A percentile compares a stretch with the other conserved stretches of the same genome.
These are phyloP conservation scores for Colletotrichum sansevieriae DNA, from an alignment of 2,329 filamentous ascomycete genomes.

Conservation along the genomic window DNA sequence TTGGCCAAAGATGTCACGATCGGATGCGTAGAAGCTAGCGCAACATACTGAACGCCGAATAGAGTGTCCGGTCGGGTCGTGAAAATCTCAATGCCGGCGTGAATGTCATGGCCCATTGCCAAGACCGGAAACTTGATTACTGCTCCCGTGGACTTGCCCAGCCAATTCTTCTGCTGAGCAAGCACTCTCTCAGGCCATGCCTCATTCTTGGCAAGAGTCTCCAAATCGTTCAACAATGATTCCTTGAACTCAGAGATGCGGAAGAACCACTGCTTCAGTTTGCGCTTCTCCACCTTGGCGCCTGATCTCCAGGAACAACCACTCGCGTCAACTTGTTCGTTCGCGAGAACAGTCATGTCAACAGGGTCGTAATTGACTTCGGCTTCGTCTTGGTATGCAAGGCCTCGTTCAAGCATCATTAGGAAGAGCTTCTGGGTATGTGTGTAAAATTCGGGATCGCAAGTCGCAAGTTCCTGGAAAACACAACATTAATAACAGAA, in stretches of 20 bases:
- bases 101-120: slow-evolving; percentile 55
- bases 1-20: slow-evolving; percentile 73
- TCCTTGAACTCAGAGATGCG: slow-evolving; percentile 85
- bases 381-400: slow-evolving; percentile 87
- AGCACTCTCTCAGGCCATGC: slow-evolving; percentile 88
- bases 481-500: slow-evolving; percentile 28
- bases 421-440: slow-evolving; percentile 91
- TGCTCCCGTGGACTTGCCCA: slow-evolving; percentile 82
- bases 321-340: slow-evolving; percentile 91
- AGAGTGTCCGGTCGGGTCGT: slow-evolving; percentile 89
- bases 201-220: slow-evolving; percentile 70
- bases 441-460: slow-evolving; percentile 87
- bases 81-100: slow-evolving; percentile 76
- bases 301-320: slow-evolving; percentile 90
- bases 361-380: slow-evolving; percentile 92
- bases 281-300: slow-evolving; percentile 83
- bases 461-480: slow-evolving; percentile 82
- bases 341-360: slow-evolving; percentile 89
- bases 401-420: slow-evolving; percentile 77
- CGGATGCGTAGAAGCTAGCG: slow-evolving; percentile 80
- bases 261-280: slow-evolving; percentile 91
- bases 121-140: slow-evolving; percentile 77
- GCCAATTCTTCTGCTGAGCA: slow-evolving; percentile 88
- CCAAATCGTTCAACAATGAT: slow-evolving; percentile 77
- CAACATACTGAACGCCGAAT: slow-evolving; percentile 88